Evolutionary conservation across 306 rosid species (phyloP).

Genomic region (Corylus heterophylla): DNA sequence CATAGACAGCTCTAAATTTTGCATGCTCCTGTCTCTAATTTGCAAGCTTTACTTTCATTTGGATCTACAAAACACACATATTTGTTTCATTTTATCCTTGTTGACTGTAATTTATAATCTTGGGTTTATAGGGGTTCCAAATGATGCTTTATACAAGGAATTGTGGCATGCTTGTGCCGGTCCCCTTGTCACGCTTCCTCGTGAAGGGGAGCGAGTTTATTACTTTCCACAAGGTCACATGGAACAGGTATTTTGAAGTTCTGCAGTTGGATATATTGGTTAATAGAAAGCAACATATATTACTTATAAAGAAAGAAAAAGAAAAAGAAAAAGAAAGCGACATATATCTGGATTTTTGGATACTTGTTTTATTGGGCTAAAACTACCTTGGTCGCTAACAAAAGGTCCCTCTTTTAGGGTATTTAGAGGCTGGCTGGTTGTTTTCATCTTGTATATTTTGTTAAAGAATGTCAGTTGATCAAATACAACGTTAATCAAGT

Average conservation of each 20-base stretch:
- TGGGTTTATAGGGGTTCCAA: conserved; percentile 46
- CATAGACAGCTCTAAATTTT: background rate
- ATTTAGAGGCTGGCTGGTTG: background rate
- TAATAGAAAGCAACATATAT: background rate
- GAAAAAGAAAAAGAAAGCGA: background rate
- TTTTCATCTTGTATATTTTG: background rate
- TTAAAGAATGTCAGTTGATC: background rate
- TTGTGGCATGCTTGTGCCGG: conserved; percentile 99
- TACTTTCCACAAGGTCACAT: conserved; percentile 98
- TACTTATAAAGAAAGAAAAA: too few species aligned
- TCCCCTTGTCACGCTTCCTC: conserved; percentile 94
- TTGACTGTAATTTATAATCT: conserved; percentile 7
- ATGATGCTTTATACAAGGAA: conserved; percentile 86
- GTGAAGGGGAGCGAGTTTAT: conserved; percentile 87
- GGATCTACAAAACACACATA: background rate
- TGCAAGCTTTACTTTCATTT: background rate
- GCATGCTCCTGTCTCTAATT: conserved; percentile 2
- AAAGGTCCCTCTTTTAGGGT: background rate
- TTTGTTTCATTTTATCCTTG: background rate
- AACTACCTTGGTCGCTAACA: background rate
- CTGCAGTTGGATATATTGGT: background rate
- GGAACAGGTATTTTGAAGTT: conserved; percentile 73
- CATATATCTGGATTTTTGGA: background rate
- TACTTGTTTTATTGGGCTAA: background rate
- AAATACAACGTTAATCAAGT: background rate